Conservation (phyloP, 257 asterid species). For the Rauvolfia tetraphylla region DNA sequence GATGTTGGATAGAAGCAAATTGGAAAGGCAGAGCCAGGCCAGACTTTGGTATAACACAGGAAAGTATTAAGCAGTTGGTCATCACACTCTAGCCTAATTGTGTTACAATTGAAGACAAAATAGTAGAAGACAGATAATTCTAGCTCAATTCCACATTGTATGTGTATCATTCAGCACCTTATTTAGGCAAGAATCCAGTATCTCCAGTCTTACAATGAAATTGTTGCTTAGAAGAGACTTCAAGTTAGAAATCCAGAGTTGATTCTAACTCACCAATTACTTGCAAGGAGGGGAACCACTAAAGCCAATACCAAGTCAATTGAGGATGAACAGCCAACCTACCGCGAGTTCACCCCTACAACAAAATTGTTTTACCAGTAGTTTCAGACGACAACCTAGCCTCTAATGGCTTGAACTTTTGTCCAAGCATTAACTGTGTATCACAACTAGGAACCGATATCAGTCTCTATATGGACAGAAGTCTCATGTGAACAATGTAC, state of each 20-base stretch:
- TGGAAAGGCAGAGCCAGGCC: background rate
- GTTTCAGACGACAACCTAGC: conserved; percentile 1
- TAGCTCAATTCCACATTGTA: background rate
- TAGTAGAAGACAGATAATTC: background rate
- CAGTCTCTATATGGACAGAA: background rate
- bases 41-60: background rate
- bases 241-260: background rate
- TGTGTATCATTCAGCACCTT: background rate
- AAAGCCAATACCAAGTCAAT: background rate
- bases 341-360: background rate
- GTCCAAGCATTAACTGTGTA: background rate
- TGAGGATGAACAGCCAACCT: conserved; percentile 4
- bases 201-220: background rate
- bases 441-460: background rate
- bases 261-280: background rate
- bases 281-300: background rate
- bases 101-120: background rate
- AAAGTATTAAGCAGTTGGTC: background rate
- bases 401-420: background rate
- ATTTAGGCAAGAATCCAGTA: background rate
- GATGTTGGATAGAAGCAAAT: background rate
- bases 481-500: background rate
- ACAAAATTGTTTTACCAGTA: background rate
- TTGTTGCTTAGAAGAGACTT: background rate
- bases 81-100: background rate